Evolutionary conservation across 140 eudicot genomes (phyloP).

Genomic region (Cichorium intybus): DNA sequence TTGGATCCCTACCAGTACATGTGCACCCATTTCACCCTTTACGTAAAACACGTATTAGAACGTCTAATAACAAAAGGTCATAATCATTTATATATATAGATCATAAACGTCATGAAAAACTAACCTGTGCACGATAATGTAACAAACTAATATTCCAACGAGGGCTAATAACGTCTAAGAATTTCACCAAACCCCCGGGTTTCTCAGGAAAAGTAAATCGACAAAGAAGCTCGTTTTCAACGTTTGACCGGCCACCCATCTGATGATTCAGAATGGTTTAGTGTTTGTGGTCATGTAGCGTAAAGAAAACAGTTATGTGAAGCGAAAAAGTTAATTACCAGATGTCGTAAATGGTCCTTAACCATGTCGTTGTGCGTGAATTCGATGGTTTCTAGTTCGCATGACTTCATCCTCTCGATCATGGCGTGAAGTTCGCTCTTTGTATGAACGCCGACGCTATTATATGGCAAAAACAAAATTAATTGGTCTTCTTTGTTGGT

Average conservation of each 20-base stretch:
- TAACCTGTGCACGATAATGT: conserved; percentile 83
- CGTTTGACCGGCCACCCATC: conserved; percentile 79
- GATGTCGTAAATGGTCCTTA: conserved; percentile 75
- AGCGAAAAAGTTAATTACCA: conserved; percentile 37
- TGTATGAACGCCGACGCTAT: conserved; percentile 73
- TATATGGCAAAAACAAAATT: not conserved
- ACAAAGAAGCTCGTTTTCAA: conserved; percentile 69
- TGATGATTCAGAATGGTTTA: conserved; percentile 14
- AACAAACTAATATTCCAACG: conserved; percentile 84
- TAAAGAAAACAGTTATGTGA: not conserved
- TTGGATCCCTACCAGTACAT: conserved; percentile 71
- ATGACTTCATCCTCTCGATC: conserved; percentile 58
- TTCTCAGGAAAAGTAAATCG: conserved; percentile 79
- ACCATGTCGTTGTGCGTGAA: conserved; percentile 79
- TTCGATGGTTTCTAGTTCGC: conserved; percentile 52
- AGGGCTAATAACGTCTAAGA: conserved; percentile 69
- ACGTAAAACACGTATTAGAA: not conserved
- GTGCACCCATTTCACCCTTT: conserved; percentile 77
- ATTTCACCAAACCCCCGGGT: conserved; percentile 67
- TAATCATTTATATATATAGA: not conserved
- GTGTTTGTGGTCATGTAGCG: not conserved
- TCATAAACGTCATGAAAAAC: not conserved
- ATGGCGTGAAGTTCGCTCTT: conserved; percentile 60
- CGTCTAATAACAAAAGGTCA: not conserved
- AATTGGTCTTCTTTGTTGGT: not conserved